phyloP scores from a whole-genome alignment of 2,329 filamentous ascomycete species.

The Xylariaceae sp. region DNA sequence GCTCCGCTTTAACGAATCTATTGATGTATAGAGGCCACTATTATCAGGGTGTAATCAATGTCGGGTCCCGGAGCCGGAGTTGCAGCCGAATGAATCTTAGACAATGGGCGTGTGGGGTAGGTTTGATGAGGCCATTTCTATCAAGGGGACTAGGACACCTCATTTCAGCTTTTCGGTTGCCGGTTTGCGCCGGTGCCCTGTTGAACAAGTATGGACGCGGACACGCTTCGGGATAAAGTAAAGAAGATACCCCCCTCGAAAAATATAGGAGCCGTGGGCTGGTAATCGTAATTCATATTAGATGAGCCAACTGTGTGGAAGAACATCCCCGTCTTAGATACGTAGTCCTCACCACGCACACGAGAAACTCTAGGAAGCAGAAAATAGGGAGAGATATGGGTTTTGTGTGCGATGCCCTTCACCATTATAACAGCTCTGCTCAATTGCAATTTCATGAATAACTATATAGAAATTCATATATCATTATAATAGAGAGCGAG shows the following conservation, averaged over 20 bases:
- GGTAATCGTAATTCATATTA: no score
- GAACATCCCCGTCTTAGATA: background rate
- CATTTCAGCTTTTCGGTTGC: background rate
- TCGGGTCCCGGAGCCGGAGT: background rate
- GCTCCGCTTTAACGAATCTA: slow-evolving; percentile 86
- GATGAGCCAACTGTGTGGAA: background rate
- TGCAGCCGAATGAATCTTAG: background rate
- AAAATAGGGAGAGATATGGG: no score
- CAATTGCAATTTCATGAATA: no score
- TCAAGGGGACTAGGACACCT: background rate
- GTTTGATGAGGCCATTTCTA: background rate
- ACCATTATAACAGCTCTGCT: no score
- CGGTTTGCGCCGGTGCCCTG: background rate
- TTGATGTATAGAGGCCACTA: slow-evolving; percentile 56
- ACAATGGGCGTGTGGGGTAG: background rate
- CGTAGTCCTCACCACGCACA: background rate
- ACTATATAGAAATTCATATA: no score
- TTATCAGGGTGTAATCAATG: background rate
- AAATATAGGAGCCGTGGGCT: no score
- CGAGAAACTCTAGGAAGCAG: background rate
- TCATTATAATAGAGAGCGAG: no score
- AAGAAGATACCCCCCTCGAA: background rate
- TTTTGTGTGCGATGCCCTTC: no score
- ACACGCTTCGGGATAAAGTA: background rate
- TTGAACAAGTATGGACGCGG: background rate